Evolutionary conservation across 2,329 filamentous ascomycete species (phyloP).

Genomic region (Rutstroemia sp.): DNA sequence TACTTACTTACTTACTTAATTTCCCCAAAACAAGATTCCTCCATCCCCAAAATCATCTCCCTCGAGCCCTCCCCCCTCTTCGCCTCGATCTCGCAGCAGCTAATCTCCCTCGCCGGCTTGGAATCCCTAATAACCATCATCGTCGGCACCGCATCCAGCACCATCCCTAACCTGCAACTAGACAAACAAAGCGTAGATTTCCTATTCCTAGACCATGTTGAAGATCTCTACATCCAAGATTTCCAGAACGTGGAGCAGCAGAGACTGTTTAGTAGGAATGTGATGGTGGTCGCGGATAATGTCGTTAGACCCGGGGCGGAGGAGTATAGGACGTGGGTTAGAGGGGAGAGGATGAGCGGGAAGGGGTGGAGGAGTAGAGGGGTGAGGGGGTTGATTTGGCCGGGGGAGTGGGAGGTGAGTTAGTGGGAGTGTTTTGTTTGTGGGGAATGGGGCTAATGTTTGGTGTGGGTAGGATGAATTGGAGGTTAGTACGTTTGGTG

Average conservation of each 20-base stretch:
- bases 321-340: conserved; percentile 60
- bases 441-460: background rate
- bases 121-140: conserved; percentile 60
- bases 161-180: conserved; percentile 47
- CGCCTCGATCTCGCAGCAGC: conserved; percentile 56
- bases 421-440: background rate
- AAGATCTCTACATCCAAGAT: conserved; percentile 64
- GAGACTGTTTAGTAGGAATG: conserved; percentile 51
- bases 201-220: conserved; percentile 73
- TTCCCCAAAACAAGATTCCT: no score
- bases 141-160: conserved; percentile 59
- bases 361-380: conserved; percentile 18
- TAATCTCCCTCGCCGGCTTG: conserved; percentile 66
- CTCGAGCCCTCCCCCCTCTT: conserved; percentile 67
- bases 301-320: conserved; percentile 64
- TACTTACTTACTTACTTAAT: no score
- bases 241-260: conserved; percentile 68
- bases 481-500: conserved; percentile 5
- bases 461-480: conserved; percentile 7
- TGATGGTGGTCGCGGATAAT: conserved; percentile 60
- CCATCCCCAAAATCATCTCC: conserved; percentile 47
- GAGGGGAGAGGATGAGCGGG: conserved; percentile 34
- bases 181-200: conserved; percentile 53
- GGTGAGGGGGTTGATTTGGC: conserved; percentile 11
- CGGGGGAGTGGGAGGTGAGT: conserved; percentile 11